Evolutionary conservation across 2,329 filamentous ascomycete species (phyloP).

Genomic region (Cylindrodendrum hubeiense): DNA sequence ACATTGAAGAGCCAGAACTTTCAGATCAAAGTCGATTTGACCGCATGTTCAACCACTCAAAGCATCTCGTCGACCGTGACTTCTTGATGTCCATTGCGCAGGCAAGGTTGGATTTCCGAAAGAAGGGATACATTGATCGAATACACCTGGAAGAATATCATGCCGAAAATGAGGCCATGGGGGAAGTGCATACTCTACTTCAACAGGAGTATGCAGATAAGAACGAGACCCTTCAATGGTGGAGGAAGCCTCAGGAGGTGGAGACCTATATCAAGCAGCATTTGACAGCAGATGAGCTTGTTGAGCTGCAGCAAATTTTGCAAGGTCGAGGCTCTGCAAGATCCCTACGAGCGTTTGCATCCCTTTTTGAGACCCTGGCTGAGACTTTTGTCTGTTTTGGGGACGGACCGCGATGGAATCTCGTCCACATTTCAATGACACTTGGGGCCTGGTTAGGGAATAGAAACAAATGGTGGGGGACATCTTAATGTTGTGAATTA

Average conservation of each 20-base stretch:
- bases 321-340: constrained; percentile 33
- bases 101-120: constrained; percentile 36
- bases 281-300: constrained; percentile 29
- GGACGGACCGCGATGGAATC: constrained; percentile 28
- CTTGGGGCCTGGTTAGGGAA: constrained; percentile 17
- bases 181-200: constrained; percentile 22
- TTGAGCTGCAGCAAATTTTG: constrained; percentile 33
- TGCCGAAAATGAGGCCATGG: constrained; percentile 8
- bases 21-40: constrained; percentile 29
- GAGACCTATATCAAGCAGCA: constrained; percentile 36
- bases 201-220: constrained; percentile 29
- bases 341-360: constrained; percentile 26
- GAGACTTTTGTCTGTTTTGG: constrained; percentile 42
- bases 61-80: constrained; percentile 33
- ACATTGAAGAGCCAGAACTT: constrained; percentile 1
- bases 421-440: constrained; percentile 19
- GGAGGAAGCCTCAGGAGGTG: constrained; percentile 38
- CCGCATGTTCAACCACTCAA: constrained; percentile 40
- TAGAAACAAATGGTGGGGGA: neutral
- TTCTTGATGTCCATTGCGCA: constrained; percentile 38
- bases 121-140: constrained; percentile 35
- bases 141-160: constrained; percentile 13
- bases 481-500: neutral
- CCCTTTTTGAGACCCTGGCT: constrained; percentile 35
- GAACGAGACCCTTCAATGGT: constrained; percentile 35